A percentile compares a stretch with the other conserved stretches of the same genome.
These are phyloP conservation scores for Avena eriantha DNA, from an alignment of 176 grass and related monocot genomes.

Conservation along the genomic window DNA sequence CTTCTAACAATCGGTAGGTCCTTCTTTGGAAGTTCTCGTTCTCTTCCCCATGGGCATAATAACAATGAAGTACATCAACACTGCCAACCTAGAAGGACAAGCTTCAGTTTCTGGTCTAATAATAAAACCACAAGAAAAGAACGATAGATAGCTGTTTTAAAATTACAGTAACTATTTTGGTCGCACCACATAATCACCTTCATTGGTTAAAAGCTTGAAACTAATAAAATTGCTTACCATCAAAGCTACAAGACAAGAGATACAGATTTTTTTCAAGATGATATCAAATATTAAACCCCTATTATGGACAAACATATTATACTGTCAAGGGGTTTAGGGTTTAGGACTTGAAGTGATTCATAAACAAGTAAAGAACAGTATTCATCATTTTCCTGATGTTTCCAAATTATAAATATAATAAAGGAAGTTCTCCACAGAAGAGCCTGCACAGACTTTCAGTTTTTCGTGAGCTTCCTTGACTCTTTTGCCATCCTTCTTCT, in stretches of 20 bases:
- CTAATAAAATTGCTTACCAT: no score
- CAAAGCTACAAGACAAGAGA: neutral
- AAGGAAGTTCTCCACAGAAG: slow-evolving; percentile 17
- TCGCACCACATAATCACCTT: neutral
- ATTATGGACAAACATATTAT: no score
- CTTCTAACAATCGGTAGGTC: slow-evolving; percentile 97
- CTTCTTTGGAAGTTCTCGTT: slow-evolving; percentile 93
- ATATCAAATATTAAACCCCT: no score
- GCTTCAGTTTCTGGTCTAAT: slow-evolving; percentile 26
- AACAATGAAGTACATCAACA: slow-evolving; percentile 99
- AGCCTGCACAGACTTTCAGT: slow-evolving; percentile 61
- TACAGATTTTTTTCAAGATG: neutral
- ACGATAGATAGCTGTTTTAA: neutral
- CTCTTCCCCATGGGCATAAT: slow-evolving; percentile 98
- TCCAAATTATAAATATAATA: neutral
- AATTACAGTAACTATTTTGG: neutral
- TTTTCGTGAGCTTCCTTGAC: slow-evolving; percentile 95
- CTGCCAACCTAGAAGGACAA: slow-evolving; percentile 78
- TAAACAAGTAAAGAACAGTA: slow-evolving; percentile 20
- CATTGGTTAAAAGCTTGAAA: neutral
- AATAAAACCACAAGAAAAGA: slow-evolving; percentile 34
- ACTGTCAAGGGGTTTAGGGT: no score
- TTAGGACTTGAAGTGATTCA: neutral
- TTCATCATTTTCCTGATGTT: neutral
- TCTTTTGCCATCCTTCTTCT: slow-evolving; percentile 90